Base-by-base conservation (phyloP, 306 rosid species). In the Luffa acutangula region DNA sequence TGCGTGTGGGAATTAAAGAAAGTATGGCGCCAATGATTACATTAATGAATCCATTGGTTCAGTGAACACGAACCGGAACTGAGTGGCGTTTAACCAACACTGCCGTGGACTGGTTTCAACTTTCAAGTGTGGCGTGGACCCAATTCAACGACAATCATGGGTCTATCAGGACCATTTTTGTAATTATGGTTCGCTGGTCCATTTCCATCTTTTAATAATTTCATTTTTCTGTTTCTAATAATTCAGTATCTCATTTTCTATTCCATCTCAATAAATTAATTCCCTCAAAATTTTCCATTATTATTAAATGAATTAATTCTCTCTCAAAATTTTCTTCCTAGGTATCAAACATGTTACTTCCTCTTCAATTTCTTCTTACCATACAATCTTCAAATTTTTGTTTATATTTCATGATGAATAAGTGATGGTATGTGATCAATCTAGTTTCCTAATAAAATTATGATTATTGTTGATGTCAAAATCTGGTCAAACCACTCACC, bases 21-120 rank as follows among this genome's bases (percentile, higher is more conserved):
- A 43, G 52, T n/a, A 41, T 69, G 51, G 53, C 0, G 34, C 3
- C 76, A 43, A 70, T 70, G 54, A 70, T 43, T 70, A 25, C 31
- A 69, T 4, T 46, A 43, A 46, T 11, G 17, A 45, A 71, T 21
- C 74, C 33, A 71, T 71, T 10, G 76, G 56, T 71, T 45, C 76
- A 71, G 1, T 71, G 76, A 71, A 71, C 76, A 71, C 76, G n/a
- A 71, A 71, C 56, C 57, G 54, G 37, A 45, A 45, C 57, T 9
- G 76, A 71, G 76, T 71, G 76, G 10, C 57, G 39, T 71, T 71
- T 25, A 45, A 45, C 56, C 54, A 25, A 71, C 57, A 46, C 4
- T n/a, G 4, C 9, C 31, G 9, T 63, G n/a, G 8, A 0, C 0
- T 62, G 7, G 34, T 42, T 67, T 41, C 52, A 8, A 18, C 52